These are phyloP conservation scores for Colletotrichum sp. DNA, from an alignment of 2,329 filamentous ascomycete species.

Conservation along the genomic window DNA sequence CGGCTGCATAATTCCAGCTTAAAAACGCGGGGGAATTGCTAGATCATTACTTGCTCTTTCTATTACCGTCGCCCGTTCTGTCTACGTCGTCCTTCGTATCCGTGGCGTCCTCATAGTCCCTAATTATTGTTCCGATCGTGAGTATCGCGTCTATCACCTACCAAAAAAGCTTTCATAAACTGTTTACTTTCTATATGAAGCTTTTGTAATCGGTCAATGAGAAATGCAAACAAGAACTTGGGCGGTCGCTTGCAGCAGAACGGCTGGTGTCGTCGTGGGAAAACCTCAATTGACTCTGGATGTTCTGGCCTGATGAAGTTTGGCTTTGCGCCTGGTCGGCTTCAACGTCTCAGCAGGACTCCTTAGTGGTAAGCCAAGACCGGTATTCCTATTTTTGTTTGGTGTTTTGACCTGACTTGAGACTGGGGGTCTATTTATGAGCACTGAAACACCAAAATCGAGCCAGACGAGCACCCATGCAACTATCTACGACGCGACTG, in stretches of 20 bases:
- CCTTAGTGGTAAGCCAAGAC: not conserved
- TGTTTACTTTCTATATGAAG: not conserved
- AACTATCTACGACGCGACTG: not conserved
- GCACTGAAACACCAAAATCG: not conserved
- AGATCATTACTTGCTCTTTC: too few relatives aligned
- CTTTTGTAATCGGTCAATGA: not conserved
- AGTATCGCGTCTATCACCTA: not conserved
- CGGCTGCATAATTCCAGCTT: too few relatives aligned
- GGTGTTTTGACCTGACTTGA: not conserved
- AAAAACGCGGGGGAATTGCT: too few relatives aligned
- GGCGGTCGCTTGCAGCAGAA: not conserved
- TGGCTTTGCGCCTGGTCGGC: not conserved
- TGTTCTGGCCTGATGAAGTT: not conserved
- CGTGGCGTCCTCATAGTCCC: not conserved
- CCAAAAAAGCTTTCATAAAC: not conserved
- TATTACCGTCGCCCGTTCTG: too few relatives aligned
- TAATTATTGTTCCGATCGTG: not conserved
- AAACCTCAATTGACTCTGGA: not conserved
- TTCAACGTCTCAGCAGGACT: not conserved
- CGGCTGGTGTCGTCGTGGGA: not conserved
- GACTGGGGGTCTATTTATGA: not conserved
- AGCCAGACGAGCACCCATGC: not conserved
- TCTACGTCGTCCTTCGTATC: not conserved
- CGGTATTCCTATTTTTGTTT: not conserved
- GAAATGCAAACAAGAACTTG: fast-evolving